These are phyloP conservation scores for Boletellus deceptivus DNA, from an alignment of 1,284 basidiomycete species.

Conservation along the genomic window DNA sequence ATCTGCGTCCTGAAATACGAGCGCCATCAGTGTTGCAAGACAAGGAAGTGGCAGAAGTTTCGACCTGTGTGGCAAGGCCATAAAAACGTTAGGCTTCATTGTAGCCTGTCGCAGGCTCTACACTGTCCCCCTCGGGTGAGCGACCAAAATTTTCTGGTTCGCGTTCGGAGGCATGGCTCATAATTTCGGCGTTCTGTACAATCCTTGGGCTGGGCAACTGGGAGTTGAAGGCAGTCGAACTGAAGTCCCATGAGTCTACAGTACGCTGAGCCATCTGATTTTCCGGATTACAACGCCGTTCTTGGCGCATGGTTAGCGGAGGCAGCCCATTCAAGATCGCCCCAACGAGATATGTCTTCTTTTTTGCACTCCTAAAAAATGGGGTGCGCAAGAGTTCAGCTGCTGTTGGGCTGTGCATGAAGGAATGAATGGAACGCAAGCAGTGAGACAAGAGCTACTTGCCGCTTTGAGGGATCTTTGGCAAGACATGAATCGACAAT, in stretches of 20 bases:
- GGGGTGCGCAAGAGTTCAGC: slow-evolving; percentile 73
- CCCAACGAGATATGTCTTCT: slow-evolving; percentile 69
- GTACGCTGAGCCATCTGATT: slow-evolving; percentile 21
- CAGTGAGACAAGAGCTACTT: neutral
- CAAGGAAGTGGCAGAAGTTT: neutral
- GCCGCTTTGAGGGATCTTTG: slow-evolving; percentile 79
- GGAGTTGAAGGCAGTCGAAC: slow-evolving; percentile 12
- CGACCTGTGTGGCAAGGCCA: neutral
- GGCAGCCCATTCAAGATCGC: slow-evolving; percentile 71
- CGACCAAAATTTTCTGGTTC: slow-evolving; percentile 4
- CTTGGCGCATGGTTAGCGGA: slow-evolving; percentile 67
- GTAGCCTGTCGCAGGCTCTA: neutral
- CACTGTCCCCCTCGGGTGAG: slow-evolving; percentile 2
- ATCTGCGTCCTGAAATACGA: neutral
- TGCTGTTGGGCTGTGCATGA: slow-evolving; percentile 61
- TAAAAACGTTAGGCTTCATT: neutral
- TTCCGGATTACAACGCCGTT: slow-evolving; percentile 37
- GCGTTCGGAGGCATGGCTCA: slow-evolving; percentile 7
- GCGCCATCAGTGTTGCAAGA: slow-evolving; percentile 9
- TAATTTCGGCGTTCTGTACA: slow-evolving; percentile 2
- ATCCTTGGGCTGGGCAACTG: slow-evolving; percentile 2
- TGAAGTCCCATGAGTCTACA: slow-evolving; percentile 34
- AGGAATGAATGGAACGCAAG: neutral
- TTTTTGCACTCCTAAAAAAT: slow-evolving; percentile 79
- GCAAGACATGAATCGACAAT: slow-evolving; percentile 77